These are phyloP conservation scores for Trichocladium uniseriatum DNA, from an alignment of 495 filamentous ascomycete species.

Conservation along the genomic window DNA sequence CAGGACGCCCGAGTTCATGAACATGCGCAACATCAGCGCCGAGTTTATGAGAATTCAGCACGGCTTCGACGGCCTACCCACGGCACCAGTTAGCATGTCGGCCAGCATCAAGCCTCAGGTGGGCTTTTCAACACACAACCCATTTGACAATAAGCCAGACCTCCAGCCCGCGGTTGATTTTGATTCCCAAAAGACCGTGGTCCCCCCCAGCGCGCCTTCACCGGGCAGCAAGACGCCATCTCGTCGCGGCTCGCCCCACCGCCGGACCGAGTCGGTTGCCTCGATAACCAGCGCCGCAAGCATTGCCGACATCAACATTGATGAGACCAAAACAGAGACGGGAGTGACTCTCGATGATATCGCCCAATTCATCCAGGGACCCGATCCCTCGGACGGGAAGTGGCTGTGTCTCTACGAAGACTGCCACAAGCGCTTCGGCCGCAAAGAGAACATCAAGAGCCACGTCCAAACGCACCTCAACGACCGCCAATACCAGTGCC, in stretches of 20 bases:
- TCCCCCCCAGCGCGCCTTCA: constrained; percentile 3
- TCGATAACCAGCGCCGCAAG: constrained; percentile 44
- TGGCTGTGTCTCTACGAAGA: constrained; percentile 77
- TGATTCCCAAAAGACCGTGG: constrained; percentile 14
- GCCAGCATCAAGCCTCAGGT: constrained; percentile 14
- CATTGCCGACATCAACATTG: constrained; percentile 46
- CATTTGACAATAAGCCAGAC: constrained; percentile 31
- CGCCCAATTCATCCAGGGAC: constrained; percentile 70
- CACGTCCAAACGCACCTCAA: constrained; percentile 97
- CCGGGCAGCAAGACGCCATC: constrained; percentile 13
- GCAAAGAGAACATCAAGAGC: constrained; percentile 95
- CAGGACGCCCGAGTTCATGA: constrained; percentile 45
- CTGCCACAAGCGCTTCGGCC: constrained; percentile 76
- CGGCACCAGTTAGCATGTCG: constrained; percentile 16
- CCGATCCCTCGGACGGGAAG: constrained; percentile 62
- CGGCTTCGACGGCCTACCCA: constrained; percentile 30
- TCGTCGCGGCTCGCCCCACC: constrained; percentile 30
- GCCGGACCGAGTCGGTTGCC: constrained; percentile 41
- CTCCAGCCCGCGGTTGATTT: constrained; percentile 15
- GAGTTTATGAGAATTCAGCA: constrained; percentile 44
- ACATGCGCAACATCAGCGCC: constrained; percentile 43
- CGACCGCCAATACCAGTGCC: constrained; percentile 85
- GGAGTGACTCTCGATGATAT: constrained; percentile 85
- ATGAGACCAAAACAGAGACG: constrained; percentile 51
- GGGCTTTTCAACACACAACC: constrained; percentile 12